Evolutionary conservation across 768 basidiomycete genomes (phyloP).

Genomic region (Lactarius sanguifluus): DNA sequence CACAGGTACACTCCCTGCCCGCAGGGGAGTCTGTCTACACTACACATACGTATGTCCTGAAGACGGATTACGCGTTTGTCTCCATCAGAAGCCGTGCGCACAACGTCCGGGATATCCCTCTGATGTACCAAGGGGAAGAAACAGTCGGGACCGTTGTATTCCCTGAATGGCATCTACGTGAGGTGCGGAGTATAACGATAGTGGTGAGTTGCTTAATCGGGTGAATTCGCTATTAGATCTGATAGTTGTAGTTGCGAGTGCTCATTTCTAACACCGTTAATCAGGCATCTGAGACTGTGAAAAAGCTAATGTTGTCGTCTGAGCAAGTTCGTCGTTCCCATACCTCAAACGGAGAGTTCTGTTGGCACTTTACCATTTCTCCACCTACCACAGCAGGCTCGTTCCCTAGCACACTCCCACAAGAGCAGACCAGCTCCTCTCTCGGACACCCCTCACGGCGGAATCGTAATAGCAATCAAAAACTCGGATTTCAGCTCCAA

Average conservation of each 20-base stretch:
- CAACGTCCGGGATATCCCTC: constrained; percentile 3
- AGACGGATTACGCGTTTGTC: constrained; percentile 15
- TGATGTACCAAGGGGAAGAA: constrained; percentile 21
- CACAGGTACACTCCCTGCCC: neutral
- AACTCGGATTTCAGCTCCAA: neutral
- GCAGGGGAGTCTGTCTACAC: neutral
- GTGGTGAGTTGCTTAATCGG: constrained; percentile 6
- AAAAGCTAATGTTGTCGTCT: constrained; percentile 1
- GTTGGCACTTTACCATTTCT: constrained; percentile 17
- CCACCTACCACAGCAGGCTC: neutral
- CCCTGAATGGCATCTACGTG: constrained; percentile 3
- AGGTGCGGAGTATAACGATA: constrained; percentile 16
- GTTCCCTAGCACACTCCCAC: neutral
- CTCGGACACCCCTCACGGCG: neutral
- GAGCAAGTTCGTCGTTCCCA: constrained; percentile 6
- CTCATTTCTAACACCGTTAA: neutral
- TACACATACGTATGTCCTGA: neutral
- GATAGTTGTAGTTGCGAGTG: constrained; percentile 3
- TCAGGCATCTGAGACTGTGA: constrained; percentile 1
- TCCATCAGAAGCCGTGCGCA: constrained; percentile 11
- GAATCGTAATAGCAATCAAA: neutral
- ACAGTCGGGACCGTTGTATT: constrained; percentile 11
- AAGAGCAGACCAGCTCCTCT: neutral
- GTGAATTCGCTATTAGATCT: neutral
- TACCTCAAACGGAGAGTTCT: constrained; percentile 1